Conservation (phyloP, 1,284 basidiomycete genomes). For the Apiotrichum mycotoxinovorans region DNA sequence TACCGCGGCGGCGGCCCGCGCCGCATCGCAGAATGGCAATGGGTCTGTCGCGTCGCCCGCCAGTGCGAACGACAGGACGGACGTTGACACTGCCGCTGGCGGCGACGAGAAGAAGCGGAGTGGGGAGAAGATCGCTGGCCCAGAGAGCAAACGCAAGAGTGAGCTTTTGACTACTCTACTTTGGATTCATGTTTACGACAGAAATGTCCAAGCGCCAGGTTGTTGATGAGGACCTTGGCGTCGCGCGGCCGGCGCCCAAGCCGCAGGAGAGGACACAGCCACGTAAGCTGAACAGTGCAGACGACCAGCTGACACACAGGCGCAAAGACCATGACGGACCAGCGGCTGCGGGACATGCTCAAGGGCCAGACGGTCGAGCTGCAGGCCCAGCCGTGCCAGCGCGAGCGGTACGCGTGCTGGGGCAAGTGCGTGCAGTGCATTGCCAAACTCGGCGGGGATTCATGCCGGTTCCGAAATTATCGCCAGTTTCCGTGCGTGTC, state of each 20-base stretch:
- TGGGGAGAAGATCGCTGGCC: neutral
- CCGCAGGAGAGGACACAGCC: conserved; percentile 30
- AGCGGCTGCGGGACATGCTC: conserved; percentile 22
- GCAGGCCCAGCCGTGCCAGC: conserved; percentile 34
- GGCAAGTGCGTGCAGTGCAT: conserved; percentile 46
- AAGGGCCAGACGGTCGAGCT: conserved; percentile 32
- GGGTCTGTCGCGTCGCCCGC: too few relatives aligned
- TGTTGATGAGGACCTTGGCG: conserved; percentile 17
- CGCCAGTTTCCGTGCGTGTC: conserved; percentile 41
- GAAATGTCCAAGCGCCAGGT: conserved; percentile 10
- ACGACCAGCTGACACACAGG: conserved; percentile 12
- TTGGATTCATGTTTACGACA: neutral
- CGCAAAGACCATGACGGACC: conserved; percentile 22
- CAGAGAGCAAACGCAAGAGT: neutral
- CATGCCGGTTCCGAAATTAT: conserved; percentile 44
- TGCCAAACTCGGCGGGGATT: conserved; percentile 40
- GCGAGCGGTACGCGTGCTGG: conserved; percentile 37
- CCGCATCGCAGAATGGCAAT: too few relatives aligned
- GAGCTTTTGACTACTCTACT: too few relatives aligned
- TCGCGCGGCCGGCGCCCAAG: conserved; percentile 14
- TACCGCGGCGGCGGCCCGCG: too few relatives aligned
- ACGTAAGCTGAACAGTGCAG: conserved; percentile 3
- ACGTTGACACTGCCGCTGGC: neutral
- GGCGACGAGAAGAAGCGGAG: neutral
- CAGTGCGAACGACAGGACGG: too few relatives aligned